A percentile compares a stretch with the other conserved stretches of the same genome.
Conservation (phyloP, 2,329 filamentous ascomycete species). For the Nothophoma quercina region DNA sequence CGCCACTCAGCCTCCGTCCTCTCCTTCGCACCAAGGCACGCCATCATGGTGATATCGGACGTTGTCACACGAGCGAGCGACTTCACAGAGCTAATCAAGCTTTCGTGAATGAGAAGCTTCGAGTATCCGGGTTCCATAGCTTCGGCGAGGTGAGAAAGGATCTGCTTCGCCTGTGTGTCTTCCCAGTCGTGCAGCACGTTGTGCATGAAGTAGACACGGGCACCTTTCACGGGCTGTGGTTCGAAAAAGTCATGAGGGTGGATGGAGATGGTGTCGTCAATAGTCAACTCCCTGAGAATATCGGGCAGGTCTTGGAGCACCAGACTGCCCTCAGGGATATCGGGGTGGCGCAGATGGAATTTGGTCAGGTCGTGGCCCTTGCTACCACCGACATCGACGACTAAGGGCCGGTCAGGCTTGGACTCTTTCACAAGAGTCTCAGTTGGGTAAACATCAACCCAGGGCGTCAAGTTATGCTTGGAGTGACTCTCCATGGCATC, state of each 20-base stretch:
- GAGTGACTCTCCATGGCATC: constrained; percentile 21
- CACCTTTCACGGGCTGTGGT: constrained; percentile 44
- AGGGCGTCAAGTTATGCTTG: constrained; percentile 19
- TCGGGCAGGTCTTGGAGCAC: constrained; percentile 52
- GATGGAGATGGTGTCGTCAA: constrained; percentile 26
- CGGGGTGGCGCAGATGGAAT: constrained; percentile 26
- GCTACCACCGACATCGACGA: constrained; percentile 55
- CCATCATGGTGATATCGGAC: constrained; percentile 52
- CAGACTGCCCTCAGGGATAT: constrained; percentile 42
- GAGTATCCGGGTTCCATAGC: constrained; percentile 49
- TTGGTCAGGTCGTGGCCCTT: constrained; percentile 50
- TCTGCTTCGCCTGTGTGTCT: constrained; percentile 44
- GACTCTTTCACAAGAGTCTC: constrained; percentile 15
- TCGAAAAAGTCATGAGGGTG: constrained; percentile 38
- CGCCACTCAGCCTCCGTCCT: constrained; percentile 50
- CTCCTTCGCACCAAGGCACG: constrained; percentile 46
- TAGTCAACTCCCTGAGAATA: constrained; percentile 18
- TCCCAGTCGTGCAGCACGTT: constrained; percentile 53
- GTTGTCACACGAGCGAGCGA: constrained; percentile 37
- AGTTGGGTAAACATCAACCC: constrained; percentile 23
- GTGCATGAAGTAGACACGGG: constrained; percentile 51
- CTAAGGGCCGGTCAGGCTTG: constrained; percentile 28
- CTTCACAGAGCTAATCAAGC: constrained; percentile 46
- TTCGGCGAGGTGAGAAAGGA: constrained; percentile 48
- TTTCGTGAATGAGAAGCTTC: constrained; percentile 54